A percentile compares a stretch with the other conserved stretches of the same genome.
These are phyloP conservation scores for Cyberlindnera mycetangii DNA, from an alignment of 805 yeast genomes.

Conservation along the genomic window DNA sequence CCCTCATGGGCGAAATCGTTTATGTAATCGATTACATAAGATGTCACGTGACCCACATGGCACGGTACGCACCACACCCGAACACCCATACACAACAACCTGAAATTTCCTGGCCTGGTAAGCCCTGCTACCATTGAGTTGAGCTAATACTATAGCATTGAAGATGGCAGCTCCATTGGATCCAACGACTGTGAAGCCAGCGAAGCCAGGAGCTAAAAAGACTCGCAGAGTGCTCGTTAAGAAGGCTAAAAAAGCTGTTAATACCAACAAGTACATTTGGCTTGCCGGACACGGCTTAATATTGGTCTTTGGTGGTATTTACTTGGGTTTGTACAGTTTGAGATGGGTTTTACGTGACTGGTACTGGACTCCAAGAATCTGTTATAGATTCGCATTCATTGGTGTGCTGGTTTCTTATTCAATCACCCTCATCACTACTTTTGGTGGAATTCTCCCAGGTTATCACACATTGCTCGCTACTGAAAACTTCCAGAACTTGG, in stretches of 20 bases:
- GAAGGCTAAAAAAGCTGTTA: conserved; percentile 34
- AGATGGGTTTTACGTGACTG: conserved; percentile 30
- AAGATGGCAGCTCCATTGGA: conserved; percentile 15
- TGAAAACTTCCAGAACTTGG: conserved; percentile 69
- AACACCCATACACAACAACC: background rate
- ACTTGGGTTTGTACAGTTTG: conserved; percentile 32
- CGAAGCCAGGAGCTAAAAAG: conserved; percentile 16
- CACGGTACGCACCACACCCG: background rate
- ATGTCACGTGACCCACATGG: background rate
- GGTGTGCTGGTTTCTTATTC: conserved; percentile 55
- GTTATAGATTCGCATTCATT: conserved; percentile 52
- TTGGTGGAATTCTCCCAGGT: conserved; percentile 59
- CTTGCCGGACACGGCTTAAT: conserved; percentile 51
- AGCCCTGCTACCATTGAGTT: too few relatives aligned
- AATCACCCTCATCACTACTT: conserved; percentile 54
- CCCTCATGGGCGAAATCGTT: too few relatives aligned
- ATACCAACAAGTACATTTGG: conserved; percentile 50
- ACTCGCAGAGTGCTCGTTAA: conserved; percentile 36
- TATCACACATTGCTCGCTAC: conserved; percentile 64
- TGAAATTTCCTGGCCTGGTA: too few relatives aligned
- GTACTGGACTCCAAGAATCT: conserved; percentile 44
- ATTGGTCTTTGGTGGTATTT: conserved; percentile 40
- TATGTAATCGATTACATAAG: background rate
- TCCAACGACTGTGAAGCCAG: conserved; percentile 15
- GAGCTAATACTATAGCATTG: too few relatives aligned